These are phyloP conservation scores for Solanum bukasovii DNA, from an alignment of 257 asterid species.

Conservation along the genomic window DNA sequence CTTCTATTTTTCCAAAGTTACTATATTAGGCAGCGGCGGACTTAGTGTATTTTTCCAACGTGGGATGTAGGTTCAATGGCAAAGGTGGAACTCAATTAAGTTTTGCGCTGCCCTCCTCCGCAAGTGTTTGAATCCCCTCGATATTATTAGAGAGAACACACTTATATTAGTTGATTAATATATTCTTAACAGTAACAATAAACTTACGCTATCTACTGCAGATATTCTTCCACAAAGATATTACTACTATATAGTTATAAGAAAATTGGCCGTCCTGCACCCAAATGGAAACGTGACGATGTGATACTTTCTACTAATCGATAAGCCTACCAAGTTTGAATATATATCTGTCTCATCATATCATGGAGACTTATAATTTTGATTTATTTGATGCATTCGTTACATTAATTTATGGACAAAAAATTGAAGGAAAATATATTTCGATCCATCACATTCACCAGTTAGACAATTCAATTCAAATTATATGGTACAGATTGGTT, in stretches of 20 bases:
- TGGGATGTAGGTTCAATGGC: too few species aligned
- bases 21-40: too few species aligned
- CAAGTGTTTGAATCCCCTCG: not conserved
- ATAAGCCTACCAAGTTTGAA: not conserved
- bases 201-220: too few species aligned
- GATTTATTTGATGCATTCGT: not conserved
- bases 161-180: too few species aligned
- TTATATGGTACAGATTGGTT: not conserved
- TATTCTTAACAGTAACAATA: too few species aligned
- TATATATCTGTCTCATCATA: not conserved
- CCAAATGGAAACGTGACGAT: not conserved
- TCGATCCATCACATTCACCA: not conserved
- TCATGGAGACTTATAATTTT: not conserved
- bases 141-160: too few species aligned
- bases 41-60: too few species aligned
- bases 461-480: not conserved
- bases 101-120: not conserved
- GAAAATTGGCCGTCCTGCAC: not conserved
- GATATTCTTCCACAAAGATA: not conserved
- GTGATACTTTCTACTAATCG: not conserved
- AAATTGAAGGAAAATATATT: not conserved
- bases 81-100: too few species aligned
- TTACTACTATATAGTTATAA: not conserved
- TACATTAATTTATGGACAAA: not conserved
- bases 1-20: too few species aligned